A percentile compares a stretch with the other conserved stretches of the same genome.
These are phyloP conservation scores for Musa balbisiana DNA, from an alignment of 202 grass and related monocot species.

Conservation along the genomic window DNA sequence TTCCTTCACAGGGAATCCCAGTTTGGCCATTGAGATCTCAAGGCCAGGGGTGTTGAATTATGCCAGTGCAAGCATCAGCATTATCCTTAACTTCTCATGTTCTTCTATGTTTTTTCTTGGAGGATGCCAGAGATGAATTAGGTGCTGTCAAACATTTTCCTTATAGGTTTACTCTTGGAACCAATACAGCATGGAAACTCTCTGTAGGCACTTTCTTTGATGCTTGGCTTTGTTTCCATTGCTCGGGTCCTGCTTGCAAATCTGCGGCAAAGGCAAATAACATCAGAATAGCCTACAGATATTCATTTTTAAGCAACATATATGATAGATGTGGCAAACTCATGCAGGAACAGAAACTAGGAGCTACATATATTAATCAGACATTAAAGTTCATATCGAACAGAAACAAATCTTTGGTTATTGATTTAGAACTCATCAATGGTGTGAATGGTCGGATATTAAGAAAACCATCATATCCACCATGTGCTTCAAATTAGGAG, in stretches of 20 bases:
- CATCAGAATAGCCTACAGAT: background rate
- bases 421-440: background rate
- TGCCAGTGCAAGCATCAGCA: background rate
- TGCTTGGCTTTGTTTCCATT: slow-evolving; percentile 64
- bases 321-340: too few species aligned
- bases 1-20: slow-evolving; percentile 15
- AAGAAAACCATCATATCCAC: too few species aligned
- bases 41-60: background rate
- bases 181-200: slow-evolving; percentile 69
- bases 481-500: too few species aligned
- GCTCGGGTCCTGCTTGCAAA: slow-evolving; percentile 78
- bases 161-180: slow-evolving; percentile 39
- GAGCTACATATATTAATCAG: too few species aligned
- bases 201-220: slow-evolving; percentile 67
- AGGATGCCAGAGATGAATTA: slow-evolving; percentile 26
- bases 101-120: slow-evolving; percentile 30
- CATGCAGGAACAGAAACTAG: background rate
- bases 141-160: slow-evolving; percentile 16
- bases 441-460: too few species aligned
- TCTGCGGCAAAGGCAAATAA: slow-evolving; percentile 29
- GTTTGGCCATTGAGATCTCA: slow-evolving; percentile 20
- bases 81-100: slow-evolving; percentile 17
- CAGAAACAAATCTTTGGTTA: background rate
- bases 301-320: too few species aligned
- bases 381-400: too few species aligned